These are phyloP conservation scores for Cercospora citrullina DNA, from an alignment of 2,329 filamentous ascomycete genomes.

Conservation along the genomic window DNA sequence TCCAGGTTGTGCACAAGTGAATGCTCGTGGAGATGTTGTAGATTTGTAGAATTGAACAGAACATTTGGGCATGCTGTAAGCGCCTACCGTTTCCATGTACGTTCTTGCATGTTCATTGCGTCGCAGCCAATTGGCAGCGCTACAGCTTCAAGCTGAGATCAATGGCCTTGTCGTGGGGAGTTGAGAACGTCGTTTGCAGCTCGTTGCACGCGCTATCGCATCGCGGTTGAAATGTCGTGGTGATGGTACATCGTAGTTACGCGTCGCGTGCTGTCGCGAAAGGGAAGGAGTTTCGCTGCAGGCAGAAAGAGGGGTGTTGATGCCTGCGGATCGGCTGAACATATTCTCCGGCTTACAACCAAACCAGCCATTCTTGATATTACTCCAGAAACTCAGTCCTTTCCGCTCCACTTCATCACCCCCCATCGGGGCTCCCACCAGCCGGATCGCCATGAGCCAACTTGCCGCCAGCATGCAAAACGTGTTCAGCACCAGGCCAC, in stretches of 20 bases:
- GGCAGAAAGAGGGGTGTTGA: not conserved
- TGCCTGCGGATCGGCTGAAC: not conserved
- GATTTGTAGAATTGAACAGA: not conserved
- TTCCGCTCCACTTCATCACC: not conserved
- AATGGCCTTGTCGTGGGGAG: not conserved
- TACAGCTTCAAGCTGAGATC: not conserved
- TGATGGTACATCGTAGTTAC: not conserved
- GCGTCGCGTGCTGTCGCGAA: not conserved
- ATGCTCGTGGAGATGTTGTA: too few species aligned
- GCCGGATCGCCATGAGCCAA: not conserved
- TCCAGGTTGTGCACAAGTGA: not conserved
- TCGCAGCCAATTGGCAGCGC: not conserved
- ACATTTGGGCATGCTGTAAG: not conserved
- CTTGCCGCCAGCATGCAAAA: not conserved
- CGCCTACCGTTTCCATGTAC: not conserved
- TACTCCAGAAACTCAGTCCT: constrained; percentile 1
- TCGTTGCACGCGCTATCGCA: not conserved
- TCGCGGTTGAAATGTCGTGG: not conserved
- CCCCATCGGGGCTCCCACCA: not conserved
- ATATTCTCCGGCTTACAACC: not conserved
- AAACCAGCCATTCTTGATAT: not conserved
- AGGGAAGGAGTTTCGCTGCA: not conserved
- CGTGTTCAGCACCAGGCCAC: not conserved
- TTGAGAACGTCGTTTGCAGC: not conserved
- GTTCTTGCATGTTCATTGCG: not conserved